Base-by-base conservation (phyloP, 2,329 filamentous ascomycete genomes). In the Xylogone sp. region DNA sequence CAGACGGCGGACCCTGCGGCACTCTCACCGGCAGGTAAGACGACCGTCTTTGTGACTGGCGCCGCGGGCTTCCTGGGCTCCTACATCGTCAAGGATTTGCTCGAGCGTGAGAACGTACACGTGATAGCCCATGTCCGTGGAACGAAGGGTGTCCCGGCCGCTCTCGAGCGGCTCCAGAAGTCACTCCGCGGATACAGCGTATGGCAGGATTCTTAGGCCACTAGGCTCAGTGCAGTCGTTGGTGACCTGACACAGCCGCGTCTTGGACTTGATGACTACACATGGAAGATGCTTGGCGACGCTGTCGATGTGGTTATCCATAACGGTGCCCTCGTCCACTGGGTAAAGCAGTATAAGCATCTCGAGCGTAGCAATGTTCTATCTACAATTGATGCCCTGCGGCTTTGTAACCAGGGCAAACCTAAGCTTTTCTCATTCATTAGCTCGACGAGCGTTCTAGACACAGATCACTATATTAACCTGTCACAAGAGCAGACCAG, bases 1-100 rank as follows among this genome's bases (percentile, higher is more conserved):
- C 69, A 68, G 55, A 62, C 63, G 1, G 65, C 65, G 5, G 58
- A 66, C 45, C 45, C 62, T 21, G 53, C 53, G 6, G 52, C 59
- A n/a, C 61, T 68, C 21, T 54, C 58, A 2, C 43, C 62, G 13
- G 58, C 67, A 12, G 60, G 68, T 56, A 54, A 69, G 52, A 53
- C 74, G 29, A 90, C 86, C 0, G 77, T 94, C 10, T 88, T 97
- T 68, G 72, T 97, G 4, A 97, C 92, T 2, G 91, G 93, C 43
- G 90, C 89, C 3, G 97, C 92, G 4, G 92, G 92, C 2, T 97
- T 97, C 75, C 71, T 97, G 19, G 92, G 92, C 22, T 81, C 88
- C 0, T 95, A 91, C 63, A 75, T 97, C 10, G 73, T 95, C 27
- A 80, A 80, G 50, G 89, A 96, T 50, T 70, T 96, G 1, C 76